Percentiles rank a stretch among this genome's conserved stretches.
Conservation (phyloP, 176 grass and related monocot genomes). For the Juncus inflexus region DNA sequence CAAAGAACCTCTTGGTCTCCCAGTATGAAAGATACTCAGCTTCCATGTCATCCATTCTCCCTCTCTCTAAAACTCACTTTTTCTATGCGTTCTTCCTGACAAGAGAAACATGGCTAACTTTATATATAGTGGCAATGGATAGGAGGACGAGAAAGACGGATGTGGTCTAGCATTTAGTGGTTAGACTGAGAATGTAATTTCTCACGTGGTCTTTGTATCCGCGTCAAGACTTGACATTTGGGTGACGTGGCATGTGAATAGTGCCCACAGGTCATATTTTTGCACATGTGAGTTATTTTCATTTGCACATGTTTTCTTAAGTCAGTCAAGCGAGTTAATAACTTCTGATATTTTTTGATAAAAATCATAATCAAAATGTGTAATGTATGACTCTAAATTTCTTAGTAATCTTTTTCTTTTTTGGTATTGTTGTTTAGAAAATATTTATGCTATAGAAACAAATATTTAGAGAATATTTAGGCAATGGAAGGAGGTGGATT, state of each 20-base stretch:
- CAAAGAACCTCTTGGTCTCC: constrained; percentile 61
- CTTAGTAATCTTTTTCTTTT: too few relatives aligned
- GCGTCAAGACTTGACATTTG: constrained; percentile 32
- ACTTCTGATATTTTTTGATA: too few relatives aligned
- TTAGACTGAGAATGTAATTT: neutral
- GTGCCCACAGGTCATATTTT: neutral
- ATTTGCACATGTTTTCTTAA: constrained; percentile 12
- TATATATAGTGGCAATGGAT: constrained; percentile 29
- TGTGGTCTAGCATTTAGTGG: constrained; percentile 17
- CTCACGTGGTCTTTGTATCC: constrained; percentile 31
- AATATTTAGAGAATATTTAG: too few relatives aligned
- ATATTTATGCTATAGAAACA: too few relatives aligned
- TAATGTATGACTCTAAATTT: too few relatives aligned
- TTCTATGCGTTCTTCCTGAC: constrained; percentile 8
- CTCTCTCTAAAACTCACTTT: constrained; percentile 8
- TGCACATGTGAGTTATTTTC: constrained; percentile 6
- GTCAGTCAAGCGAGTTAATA: neutral
- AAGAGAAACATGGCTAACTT: neutral
- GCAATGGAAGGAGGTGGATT: too few relatives aligned
- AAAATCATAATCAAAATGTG: too few relatives aligned
- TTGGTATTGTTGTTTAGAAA: too few relatives aligned
- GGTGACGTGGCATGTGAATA: neutral
- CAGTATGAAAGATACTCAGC: constrained; percentile 59
- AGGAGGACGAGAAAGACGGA: neutral
- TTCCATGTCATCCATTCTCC: constrained; percentile 30